Conservation (phyloP, 1,284 basidiomycete species). For the Phellinidium pouzarii region DNA sequence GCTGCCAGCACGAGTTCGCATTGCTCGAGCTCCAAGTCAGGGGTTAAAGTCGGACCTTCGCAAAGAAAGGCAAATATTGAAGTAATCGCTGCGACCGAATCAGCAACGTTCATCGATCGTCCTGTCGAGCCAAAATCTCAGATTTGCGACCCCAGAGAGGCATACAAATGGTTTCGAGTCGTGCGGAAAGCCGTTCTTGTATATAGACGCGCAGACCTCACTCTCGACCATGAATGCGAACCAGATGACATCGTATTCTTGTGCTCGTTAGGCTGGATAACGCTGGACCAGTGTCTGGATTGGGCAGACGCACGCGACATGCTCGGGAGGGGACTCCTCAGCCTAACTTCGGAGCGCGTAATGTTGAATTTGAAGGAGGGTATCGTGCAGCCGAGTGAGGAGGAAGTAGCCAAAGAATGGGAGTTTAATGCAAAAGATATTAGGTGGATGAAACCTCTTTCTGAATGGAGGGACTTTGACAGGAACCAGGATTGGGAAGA, state of each 20-base stretch:
- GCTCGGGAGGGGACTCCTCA: background rate
- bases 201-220: background rate
- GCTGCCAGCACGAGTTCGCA: no score
- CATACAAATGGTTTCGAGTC: slow-evolving; percentile 1
- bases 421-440: no score
- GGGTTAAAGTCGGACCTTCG: no score
- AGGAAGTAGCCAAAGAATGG: no score
- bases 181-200: background rate
- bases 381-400: background rate
- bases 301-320: background rate
- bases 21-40: no score
- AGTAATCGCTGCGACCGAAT: no score
- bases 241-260: background rate
- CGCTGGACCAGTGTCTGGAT: background rate
- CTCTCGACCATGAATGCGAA: background rate
- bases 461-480: no score
- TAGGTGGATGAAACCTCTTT: no score
- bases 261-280: background rate
- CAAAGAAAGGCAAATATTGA: no score
- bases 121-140: background rate
- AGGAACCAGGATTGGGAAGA: background rate
- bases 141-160: background rate
- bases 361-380: background rate
- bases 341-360: background rate
- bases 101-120: no score